These are phyloP conservation scores for Vigna mungo DNA, from an alignment of 306 rosid species.

Conservation along the genomic window DNA sequence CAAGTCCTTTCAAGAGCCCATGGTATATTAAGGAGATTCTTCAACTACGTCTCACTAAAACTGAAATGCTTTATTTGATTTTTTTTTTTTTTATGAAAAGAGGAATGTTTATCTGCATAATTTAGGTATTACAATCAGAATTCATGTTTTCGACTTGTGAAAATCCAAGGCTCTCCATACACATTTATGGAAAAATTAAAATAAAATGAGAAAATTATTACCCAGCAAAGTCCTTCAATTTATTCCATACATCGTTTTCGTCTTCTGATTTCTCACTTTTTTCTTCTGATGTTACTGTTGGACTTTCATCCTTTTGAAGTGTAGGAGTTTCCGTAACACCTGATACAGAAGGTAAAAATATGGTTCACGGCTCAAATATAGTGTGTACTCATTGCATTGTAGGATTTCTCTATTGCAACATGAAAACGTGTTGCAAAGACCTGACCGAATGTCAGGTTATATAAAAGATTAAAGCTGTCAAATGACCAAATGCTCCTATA, in stretches of 20 bases:
- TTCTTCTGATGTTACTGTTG: slow-evolving; percentile 56
- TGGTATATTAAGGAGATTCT: not conserved
- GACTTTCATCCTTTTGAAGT: slow-evolving; percentile 56
- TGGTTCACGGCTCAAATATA: slow-evolving; percentile 43
- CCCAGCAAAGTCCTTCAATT: slow-evolving; percentile 81
- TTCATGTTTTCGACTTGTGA: slow-evolving; percentile 6
- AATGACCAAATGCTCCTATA: not conserved
- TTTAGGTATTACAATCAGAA: slow-evolving; percentile 6
- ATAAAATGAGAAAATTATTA: slow-evolving; percentile 50
- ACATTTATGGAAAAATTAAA: slow-evolving; percentile 12
- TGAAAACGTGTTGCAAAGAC: slow-evolving; percentile 32
- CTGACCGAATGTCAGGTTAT: slow-evolving; percentile 19
- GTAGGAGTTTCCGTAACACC: slow-evolving; percentile 59
- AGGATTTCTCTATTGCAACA: slow-evolving; percentile 21
- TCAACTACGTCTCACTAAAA: slow-evolving; percentile 6
- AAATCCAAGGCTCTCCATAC: slow-evolving; percentile 15
- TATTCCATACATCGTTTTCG: slow-evolving; percentile 68
- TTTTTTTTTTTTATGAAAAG: slow-evolving; percentile 4
- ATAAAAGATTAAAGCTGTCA: slow-evolving; percentile 28
- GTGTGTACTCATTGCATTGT: slow-evolving; percentile 19
- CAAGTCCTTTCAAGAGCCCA: slow-evolving; percentile 7
- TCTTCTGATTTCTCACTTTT: slow-evolving; percentile 62
- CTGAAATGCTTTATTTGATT: slow-evolving; percentile 2
- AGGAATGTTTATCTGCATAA: slow-evolving; percentile 13
- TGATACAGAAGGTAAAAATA: slow-evolving; percentile 57